Evolutionary conservation across 352 stramenopile genomes (phyloP), one percentile per base, ranked within the genome.

Genomic region (Globisporangium mamillatum): DNA sequence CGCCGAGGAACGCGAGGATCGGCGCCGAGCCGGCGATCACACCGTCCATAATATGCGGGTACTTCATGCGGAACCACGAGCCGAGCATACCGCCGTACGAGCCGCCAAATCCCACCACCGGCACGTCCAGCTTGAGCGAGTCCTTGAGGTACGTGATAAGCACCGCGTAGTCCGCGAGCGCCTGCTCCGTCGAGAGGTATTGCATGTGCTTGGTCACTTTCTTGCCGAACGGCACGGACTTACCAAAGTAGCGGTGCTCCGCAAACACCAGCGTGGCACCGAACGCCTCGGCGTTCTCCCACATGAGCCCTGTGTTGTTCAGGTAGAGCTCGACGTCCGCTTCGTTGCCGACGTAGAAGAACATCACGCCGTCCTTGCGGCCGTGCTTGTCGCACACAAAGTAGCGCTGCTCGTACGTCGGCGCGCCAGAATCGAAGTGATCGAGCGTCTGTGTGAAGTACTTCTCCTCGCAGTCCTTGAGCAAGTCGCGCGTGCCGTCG

Each of bases 231-330:
- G 93, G 93, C 27, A 97, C 71, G 59, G 88, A 97, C 73, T 97
- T 87, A 65, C 96, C 97, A 79, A 98, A 98, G 83, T 98, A 99
- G 0, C 97, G 90, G 75, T 99, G 97, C 78, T 99, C 97, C 0
- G 92, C 95, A 74, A 99, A 99, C 24, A 99, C 93, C n/a, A 99
- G 73, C 66, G 93, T 83, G 18, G 96, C 94, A 27, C 82, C 77
- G 65, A 98, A 97, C 61, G 93, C 79, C 12, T 79, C 76, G 18
- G 96, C 97, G 66, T 98, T 95, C 72, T 98, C 94, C 93, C 94
- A 99, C 92, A 99, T 98, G 56, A 98, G 81, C 34, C 94, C 94
- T 14, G 96, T 98, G 71, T 98, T 88, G 73, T 98, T 98, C 24
- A 99, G 77, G 75, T 99, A 99, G 53, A 98, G 78, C 68, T 97